A percentile compares a stretch with the other conserved stretches of the same genome.
Conservation (phyloP, 1,284 basidiomycete genomes). For the Ceratobasidium sp. region DNA sequence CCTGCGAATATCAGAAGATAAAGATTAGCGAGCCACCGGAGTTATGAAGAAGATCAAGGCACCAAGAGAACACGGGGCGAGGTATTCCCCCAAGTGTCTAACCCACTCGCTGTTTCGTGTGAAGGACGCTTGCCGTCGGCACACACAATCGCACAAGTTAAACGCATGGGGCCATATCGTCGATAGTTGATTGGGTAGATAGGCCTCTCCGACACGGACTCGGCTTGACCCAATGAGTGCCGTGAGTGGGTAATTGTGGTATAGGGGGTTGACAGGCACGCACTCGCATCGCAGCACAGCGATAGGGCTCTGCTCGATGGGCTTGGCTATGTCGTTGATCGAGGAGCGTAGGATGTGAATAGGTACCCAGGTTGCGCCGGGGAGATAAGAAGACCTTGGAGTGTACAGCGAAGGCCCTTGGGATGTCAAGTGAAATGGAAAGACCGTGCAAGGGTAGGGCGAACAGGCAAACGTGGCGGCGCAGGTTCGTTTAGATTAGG, state of each 20-base stretch:
- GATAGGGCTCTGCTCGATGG: background rate
- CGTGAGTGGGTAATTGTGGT: background rate
- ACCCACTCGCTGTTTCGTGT: no score
- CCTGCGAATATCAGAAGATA: background rate
- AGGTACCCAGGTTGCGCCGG: background rate
- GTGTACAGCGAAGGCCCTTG: background rate
- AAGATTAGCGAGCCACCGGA: background rate
- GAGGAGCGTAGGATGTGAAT: background rate
- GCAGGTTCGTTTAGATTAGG: no score
- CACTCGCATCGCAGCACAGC: no score
- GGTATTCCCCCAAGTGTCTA: no score
- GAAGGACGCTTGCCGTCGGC: no score
- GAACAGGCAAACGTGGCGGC: no score
- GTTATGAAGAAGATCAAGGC: constrained; percentile 8
- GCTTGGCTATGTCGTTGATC: background rate
- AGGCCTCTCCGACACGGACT: background rate
- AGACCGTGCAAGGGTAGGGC: background rate
- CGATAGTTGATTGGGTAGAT: background rate
- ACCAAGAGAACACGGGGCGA: background rate
- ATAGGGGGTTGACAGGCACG: background rate
- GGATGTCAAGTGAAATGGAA: background rate
- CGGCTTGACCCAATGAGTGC: background rate
- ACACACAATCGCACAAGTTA: no score
- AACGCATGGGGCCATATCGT: background rate
- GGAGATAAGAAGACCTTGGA: background rate